Evolutionary conservation across 2,329 filamentous ascomycete genomes (phyloP), one percentile per base, ranked within the genome.

Genomic region (Diaporthe nobilis): DNA sequence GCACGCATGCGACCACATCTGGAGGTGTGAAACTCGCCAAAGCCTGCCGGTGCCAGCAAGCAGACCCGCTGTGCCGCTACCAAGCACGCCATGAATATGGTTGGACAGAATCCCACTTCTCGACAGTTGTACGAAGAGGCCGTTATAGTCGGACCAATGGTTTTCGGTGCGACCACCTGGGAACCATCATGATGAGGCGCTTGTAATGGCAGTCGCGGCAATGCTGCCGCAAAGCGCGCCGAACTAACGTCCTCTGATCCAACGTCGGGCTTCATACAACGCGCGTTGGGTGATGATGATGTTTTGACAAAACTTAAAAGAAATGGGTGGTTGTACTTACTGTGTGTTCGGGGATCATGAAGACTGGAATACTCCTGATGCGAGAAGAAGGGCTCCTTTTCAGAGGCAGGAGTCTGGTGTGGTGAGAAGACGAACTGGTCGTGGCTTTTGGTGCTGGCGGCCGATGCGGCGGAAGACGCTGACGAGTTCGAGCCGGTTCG

Each of bases 401-500:
- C 79, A 12, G 74, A 63, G 13, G 75, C 79, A 12, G 84, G 83
- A 20, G 84, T 84, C 8, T 80, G 78, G 72, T 79, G 78, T 37
- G 82, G 82, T 44, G 85, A 86, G 77, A 85, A 82, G 70, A 82
- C 76, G 57, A 85, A 81, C 55, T 78, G 80, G 44, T 85, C 84
- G 57, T 85, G 83, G 72, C 81, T 79, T 22, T 77, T 75, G 47
- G 80, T 77, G 49, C 79, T 79, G 31, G 78, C 76, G 17, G 71
- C 49, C 22, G 80, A 79, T n/a, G 77, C 74, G 17, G 80, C 81
- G 44, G 82, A 84, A 78, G 81, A 82, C 60, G 88, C 86, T 55
- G 88, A 88, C 17, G 87, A 87, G 79, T 83, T 86, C 73, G 88
- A 89, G 76, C 87, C 61, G 20, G 74, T 73, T 28, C 79, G 73